Percentiles rank a stretch among this genome's conserved stretches.
Evolutionary conservation across 2,329 filamentous ascomycete genomes (phyloP).

Genomic region (Sclerotinia borealis): DNA sequence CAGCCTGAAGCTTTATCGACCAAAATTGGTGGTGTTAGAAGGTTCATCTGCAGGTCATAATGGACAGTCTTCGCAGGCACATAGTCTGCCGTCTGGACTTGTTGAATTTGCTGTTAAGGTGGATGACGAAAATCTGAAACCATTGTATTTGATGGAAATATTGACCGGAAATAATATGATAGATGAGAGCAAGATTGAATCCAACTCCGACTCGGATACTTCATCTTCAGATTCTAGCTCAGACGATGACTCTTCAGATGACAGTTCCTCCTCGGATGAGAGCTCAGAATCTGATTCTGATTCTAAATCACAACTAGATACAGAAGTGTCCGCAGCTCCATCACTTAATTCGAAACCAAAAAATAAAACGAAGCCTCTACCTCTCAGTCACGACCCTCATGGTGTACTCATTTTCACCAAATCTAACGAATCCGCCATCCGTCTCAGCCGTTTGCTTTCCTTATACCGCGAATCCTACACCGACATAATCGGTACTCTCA

Average conservation of each 20-base stretch:
- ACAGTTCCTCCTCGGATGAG: conserved; percentile 1
- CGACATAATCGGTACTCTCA: conserved; percentile 60
- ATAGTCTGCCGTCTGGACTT: conserved; percentile 57
- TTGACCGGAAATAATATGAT: conserved; percentile 52
- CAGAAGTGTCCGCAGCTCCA: neutral
- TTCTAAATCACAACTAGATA: conserved; percentile 8
- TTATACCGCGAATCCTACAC: conserved; percentile 57
- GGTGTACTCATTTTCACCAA: conserved; percentile 78
- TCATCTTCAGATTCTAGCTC: conserved; percentile 15
- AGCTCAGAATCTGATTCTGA: conserved; percentile 3
- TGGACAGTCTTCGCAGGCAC: conserved; percentile 38
- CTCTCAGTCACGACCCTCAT: conserved; percentile 20
- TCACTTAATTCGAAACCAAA: neutral
- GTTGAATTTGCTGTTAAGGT: conserved; percentile 63
- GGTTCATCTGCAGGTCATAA: conserved; percentile 31
- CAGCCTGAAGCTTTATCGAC: conserved; percentile 64
- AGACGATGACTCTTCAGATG: conserved; percentile 5
- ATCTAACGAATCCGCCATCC: conserved; percentile 81
- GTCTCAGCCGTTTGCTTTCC: conserved; percentile 72
- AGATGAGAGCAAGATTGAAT: conserved; percentile 28
- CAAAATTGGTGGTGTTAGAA: conserved; percentile 71
- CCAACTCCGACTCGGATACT: conserved; percentile 29
- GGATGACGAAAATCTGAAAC: conserved; percentile 65
- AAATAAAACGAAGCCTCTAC: conserved; percentile 4
- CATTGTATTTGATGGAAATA: conserved; percentile 76